phyloP scores from a whole-genome alignment of 106 monocot species.

The Xerophyta viscosa region DNA sequence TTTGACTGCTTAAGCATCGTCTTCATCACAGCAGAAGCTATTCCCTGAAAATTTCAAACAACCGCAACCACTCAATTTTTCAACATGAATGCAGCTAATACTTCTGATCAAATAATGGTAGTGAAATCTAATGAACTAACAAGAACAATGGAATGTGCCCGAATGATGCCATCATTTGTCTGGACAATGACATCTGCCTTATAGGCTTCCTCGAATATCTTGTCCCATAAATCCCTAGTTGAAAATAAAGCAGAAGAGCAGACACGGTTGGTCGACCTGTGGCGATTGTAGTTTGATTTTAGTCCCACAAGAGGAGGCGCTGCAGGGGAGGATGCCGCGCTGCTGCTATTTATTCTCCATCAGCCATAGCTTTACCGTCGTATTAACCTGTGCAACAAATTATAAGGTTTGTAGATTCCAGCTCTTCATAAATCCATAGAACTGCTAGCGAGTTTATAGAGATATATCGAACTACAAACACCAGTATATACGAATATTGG shows the following conservation, averaged over 20 bases:
- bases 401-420: too few species aligned
- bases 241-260: neutral
- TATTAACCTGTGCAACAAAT: too few species aligned
- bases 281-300: neutral
- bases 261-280: neutral
- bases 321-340: neutral
- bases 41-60: slow-evolving; percentile 2
- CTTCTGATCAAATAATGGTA: too few species aligned
- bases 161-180: slow-evolving; percentile 12
- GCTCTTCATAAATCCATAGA: neutral
- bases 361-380: slow-evolving; percentile 1
- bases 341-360: neutral
- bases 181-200: slow-evolving; percentile 5
- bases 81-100: too few species aligned
- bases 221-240: slow-evolving; percentile 6
- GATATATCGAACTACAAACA: neutral
- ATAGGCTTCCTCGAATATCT: slow-evolving; percentile 12
- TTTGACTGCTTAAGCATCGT: slow-evolving; percentile 11
- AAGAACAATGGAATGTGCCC: slow-evolving; percentile 12
- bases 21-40: slow-evolving; percentile 19
- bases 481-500: neutral
- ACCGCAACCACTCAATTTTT: neutral
- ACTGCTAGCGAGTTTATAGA: too few species aligned
- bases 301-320: neutral
- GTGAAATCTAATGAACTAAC: neutral